Conservation (phyloP, 2,329 filamentous ascomycete species). For the Botrytis porri region DNA sequence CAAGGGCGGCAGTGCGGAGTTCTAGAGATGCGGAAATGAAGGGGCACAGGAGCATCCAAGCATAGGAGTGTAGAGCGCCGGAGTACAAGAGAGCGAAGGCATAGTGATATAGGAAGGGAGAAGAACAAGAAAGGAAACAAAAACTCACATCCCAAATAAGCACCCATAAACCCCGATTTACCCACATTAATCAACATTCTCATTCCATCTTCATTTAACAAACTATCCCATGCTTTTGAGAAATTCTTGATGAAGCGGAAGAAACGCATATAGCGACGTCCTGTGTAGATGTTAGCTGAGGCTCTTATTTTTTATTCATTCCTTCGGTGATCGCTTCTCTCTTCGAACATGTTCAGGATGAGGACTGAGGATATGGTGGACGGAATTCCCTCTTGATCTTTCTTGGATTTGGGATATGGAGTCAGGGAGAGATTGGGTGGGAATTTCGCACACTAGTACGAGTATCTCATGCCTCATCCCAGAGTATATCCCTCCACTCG, state of each 20-base stretch:
- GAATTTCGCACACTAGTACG: background rate
- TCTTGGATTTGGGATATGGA: background rate
- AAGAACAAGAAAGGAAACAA: background rate
- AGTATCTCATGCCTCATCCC: background rate
- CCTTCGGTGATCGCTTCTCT: background rate
- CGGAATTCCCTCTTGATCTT: no score
- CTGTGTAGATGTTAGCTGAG: slow-evolving; percentile 31
- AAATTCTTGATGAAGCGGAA: slow-evolving; percentile 67
- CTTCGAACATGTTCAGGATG: background rate
- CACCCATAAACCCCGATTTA: slow-evolving; percentile 57
- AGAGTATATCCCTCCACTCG: background rate
- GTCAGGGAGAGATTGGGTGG: background rate
- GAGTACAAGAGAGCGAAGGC: no score
- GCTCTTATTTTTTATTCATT: background rate
- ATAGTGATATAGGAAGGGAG: no score
- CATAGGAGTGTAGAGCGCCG: no score
- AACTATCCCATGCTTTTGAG: slow-evolving; percentile 47
- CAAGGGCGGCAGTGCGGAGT: no score
- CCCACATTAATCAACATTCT: slow-evolving; percentile 52
- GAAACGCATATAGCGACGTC: slow-evolving; percentile 62
- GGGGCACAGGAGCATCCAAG: background rate
- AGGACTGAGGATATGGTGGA: background rate
- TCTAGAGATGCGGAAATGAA: no score
- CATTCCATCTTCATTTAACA: slow-evolving; percentile 36
- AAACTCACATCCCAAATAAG: slow-evolving; percentile 54